Conservation (phyloP, 306 rosid genomes). For the Fragaria iinumae region DNA sequence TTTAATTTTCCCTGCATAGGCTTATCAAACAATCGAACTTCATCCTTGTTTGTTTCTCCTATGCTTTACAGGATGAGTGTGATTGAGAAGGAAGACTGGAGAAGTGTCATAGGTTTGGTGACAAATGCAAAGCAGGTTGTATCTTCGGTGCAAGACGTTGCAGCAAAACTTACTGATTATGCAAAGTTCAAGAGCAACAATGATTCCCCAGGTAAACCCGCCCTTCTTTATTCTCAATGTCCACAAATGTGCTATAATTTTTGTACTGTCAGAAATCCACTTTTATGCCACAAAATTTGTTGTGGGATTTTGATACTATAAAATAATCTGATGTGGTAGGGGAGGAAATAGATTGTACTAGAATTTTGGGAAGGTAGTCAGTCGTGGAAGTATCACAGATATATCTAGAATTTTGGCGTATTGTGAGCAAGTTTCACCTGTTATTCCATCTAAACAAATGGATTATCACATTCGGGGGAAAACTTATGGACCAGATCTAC, state of each 20-base stretch:
- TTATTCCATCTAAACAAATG: background rate
- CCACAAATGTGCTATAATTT: background rate
- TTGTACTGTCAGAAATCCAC: background rate
- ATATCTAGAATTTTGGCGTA: background rate
- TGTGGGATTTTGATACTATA: background rate
- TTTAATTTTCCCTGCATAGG: constrained; percentile 19
- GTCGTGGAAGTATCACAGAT: background rate
- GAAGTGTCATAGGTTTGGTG: constrained; percentile 61
- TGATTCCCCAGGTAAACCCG: constrained; percentile 43
- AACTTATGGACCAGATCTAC: background rate
- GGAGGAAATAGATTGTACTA: background rate
- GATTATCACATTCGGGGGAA: background rate
- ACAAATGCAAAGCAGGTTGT: constrained; percentile 88
- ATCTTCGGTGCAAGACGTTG: constrained; percentile 82
- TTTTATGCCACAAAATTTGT: background rate
- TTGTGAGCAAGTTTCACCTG: background rate
- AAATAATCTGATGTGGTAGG: background rate
- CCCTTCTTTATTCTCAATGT: background rate
- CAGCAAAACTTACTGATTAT: constrained; percentile 72
- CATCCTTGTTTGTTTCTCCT: constrained; percentile 5
- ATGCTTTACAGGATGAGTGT: constrained; percentile 59
- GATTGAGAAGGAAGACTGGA: constrained; percentile 87
- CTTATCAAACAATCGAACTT: constrained; percentile 23
- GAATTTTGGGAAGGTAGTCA: background rate
- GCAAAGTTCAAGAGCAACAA: constrained; percentile 60